Base-by-base conservation (phyloP, 352 stramenopile species). In the Albugo candida region DNA sequence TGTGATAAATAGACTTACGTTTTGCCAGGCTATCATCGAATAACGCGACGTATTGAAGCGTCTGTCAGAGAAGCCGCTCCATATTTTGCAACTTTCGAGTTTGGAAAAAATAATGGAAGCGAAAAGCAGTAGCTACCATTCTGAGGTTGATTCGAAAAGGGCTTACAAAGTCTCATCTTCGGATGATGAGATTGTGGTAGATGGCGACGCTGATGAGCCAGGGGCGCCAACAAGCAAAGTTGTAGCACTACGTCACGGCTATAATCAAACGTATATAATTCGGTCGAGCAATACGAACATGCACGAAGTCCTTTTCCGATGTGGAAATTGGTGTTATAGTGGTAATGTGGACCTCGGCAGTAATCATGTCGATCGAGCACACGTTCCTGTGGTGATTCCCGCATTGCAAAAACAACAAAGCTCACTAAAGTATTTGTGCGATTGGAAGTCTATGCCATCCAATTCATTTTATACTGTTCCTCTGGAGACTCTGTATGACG, bases 241-340 rank as follows among this genome's bases (percentile, higher is more conserved):
- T 34, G 67, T 92, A 38, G 76, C 72, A 17, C 55, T 88, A 19
- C 76, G 73, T n/a, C 65, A 92, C 16, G 83, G 82, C 38, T 95
- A 95, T 61, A 95, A 93, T 57, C 83, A 95, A 53, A 94, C 85
- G 18, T 96, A 96, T 62, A 71, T 95, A 47, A 75, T 94, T 38
- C 68, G 74, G 19, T 74, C 70, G 27, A 75, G 68, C 53, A 65
- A 66, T 12, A 71, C 52, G 45, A 71, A 67, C 41, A 65, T 89
- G 45, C 75, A 91, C 51, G 69, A 95, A 41, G 84, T 94, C 47
- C 73, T 97, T 48, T 96, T 97, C 57, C 72, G 83, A 39, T 97
- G 87, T 54, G 89, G 89, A 35, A 96, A 96, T 62, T 95, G 81
- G 81, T 97, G 89, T 65, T 97, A 96, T 64, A 75, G 63, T 40